Percentiles rank a stretch among this genome's conserved stretches.
These are phyloP conservation scores for Trichoderma sp. DNA, from an alignment of 2,329 filamentous ascomycete genomes.

Conservation along the genomic window DNA sequence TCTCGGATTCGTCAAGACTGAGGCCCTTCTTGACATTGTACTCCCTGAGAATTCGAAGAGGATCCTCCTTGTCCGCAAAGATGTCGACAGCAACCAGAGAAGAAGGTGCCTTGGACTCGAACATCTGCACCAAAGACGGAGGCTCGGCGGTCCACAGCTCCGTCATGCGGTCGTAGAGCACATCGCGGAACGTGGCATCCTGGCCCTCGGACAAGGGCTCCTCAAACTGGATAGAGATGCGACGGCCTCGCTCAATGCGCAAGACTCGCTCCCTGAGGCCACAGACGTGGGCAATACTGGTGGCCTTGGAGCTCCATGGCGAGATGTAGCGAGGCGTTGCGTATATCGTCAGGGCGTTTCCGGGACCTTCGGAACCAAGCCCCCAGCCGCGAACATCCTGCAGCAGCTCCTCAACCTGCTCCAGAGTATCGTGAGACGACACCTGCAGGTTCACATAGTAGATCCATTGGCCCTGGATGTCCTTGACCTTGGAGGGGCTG, in stretches of 20 bases:
- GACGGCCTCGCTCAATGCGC: slow-evolving; percentile 83
- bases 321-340: slow-evolving; percentile 83
- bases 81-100: slow-evolving; percentile 75
- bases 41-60: slow-evolving; percentile 69
- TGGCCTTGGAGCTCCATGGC: slow-evolving; percentile 96
- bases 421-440: slow-evolving; percentile 42
- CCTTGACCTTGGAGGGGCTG: slow-evolving; percentile 43
- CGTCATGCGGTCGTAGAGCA: slow-evolving; percentile 93
- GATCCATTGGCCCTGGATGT: slow-evolving; percentile 54
- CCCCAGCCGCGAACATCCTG: slow-evolving; percentile 37
- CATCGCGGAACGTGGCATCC: slow-evolving; percentile 61
- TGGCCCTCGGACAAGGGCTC: slow-evolving; percentile 39
- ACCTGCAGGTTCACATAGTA: slow-evolving; percentile 65
- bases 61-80: slow-evolving; percentile 60
- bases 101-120: slow-evolving; percentile 61
- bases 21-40: slow-evolving; percentile 84
- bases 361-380: slow-evolving; percentile 31
- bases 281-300: slow-evolving; percentile 89
- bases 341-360: slow-evolving; percentile 60
- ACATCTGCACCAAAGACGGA: slow-evolving; percentile 73
- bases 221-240: slow-evolving; percentile 66
- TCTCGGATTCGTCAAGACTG: slow-evolving; percentile 82
- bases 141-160: slow-evolving; percentile 67
- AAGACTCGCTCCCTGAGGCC: slow-evolving; percentile 67
- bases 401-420: slow-evolving; percentile 47